Conservation (phyloP, 805 yeast species). For the Candida dajiaensis region DNA sequence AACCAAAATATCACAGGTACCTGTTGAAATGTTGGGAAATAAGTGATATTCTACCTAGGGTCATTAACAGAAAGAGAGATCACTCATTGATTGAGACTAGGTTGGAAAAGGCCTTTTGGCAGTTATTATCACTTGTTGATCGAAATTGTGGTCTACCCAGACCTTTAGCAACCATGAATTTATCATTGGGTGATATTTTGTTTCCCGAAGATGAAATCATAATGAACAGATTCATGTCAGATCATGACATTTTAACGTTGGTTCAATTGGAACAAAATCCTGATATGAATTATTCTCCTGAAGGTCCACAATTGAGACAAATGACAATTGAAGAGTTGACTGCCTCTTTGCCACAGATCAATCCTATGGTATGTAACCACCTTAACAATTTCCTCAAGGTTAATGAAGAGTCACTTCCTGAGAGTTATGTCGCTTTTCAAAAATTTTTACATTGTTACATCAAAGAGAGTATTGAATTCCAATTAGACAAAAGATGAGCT, state of each 20-base stretch:
- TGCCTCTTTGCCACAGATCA: constrained; percentile 2
- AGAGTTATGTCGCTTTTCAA: constrained; percentile 8
- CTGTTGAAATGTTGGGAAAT: constrained; percentile 7
- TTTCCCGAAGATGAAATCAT: constrained; percentile 34
- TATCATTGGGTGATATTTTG: constrained; percentile 25
- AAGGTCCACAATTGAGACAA: neutral
- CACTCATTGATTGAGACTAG: neutral
- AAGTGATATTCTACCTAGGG: constrained; percentile 1
- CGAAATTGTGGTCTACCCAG: constrained; percentile 6
- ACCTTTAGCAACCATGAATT: constrained; percentile 5
- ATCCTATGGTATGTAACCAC: constrained; percentile 9
- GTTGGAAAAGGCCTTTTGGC: constrained; percentile 1
- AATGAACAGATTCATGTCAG: constrained; percentile 25
- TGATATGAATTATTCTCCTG: neutral
- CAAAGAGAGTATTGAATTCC: constrained; percentile 1
- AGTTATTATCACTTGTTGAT: constrained; percentile 7
- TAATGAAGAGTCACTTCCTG: constrained; percentile 9
- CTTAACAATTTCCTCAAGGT: constrained; percentile 11
- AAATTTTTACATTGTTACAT: constrained; percentile 10
- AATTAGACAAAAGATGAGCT: neutral
- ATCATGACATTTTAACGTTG: constrained; percentile 27
- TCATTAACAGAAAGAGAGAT: neutral
- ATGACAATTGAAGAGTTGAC: constrained; percentile 1
- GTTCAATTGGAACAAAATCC: constrained; percentile 8
- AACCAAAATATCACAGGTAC: neutral